Evolutionary conservation across 495 filamentous ascomycete species (phyloP), one percentile per base, ranked within the genome.

Genomic region (Durotheca rogersii): DNA sequence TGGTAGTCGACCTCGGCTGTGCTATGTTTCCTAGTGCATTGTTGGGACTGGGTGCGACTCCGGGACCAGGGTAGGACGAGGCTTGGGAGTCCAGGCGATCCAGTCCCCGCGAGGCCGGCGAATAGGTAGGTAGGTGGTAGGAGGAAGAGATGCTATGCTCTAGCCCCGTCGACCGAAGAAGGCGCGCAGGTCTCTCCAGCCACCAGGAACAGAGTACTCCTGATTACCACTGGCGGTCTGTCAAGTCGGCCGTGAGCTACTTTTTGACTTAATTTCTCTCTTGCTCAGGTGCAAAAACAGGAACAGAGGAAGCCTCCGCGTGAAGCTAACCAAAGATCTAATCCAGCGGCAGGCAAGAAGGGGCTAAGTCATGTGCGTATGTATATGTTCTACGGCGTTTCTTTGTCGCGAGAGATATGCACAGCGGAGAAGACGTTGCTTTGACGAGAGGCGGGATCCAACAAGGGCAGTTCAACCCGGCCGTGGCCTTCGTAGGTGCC

Each of bases 401-500:
- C 56, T 59, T 59, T 59, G 56, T 59, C 56, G 56, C 50, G 54
- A 59, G 51, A 45, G 50, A 20, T 42, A 59, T 54, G 32, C 41
- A 50, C 50, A 44, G 38, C 56, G 41, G 20, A 23, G 31, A 16
- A 30, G 25, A 34, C 18, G 35, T 33, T 37, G 41, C 50, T 59
- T 54, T 51, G 45, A 47, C 6, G 16, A 34, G 20, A 59, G 42
- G 33, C 18, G 27, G 42, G 11, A 32, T 51, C 42, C 45, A 51
- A 51, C 45, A 53, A 53, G 50, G 50, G 16, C 39, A 46, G 31
- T 33, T 51, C 21, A 17, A 30, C 16, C 21, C 20, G 25, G 41
- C 10, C 40, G 14, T 46, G 10, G 47, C 42, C 41, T 54, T 14
- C 40, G 40, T 25, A 32, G 31, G 31, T 31, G 40, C 41, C 50